phyloP scores from a whole-genome alignment of 495 filamentous ascomycete genomes.

The Mycothermus thermophilus region DNA sequence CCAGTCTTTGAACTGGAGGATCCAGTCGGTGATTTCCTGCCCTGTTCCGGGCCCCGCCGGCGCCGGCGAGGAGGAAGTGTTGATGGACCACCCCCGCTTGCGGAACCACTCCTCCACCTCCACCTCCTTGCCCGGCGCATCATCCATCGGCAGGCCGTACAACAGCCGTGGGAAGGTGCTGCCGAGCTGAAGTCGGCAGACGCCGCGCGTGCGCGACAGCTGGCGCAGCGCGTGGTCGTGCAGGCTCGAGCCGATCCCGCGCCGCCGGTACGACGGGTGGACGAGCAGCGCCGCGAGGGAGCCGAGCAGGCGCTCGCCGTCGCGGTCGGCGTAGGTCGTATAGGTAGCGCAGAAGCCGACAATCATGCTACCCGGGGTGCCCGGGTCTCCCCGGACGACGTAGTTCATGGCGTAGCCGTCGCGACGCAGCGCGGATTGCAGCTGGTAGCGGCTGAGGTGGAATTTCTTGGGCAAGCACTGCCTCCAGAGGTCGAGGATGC shows the following conservation, averaged over 20 bases:
- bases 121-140: conserved; percentile 31
- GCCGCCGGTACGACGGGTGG: conserved; percentile 35
- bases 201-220: conserved; percentile 38
- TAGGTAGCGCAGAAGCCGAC: conserved; percentile 50
- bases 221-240: conserved; percentile 40
- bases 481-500: conserved; percentile 37
- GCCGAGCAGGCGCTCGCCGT: conserved; percentile 40
- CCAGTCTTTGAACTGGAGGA: conserved; percentile 42
- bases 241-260: conserved; percentile 43
- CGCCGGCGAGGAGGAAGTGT: conserved; percentile 16
- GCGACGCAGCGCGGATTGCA: conserved; percentile 41
- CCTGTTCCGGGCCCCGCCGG: conserved; percentile 23
- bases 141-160: conserved; percentile 39
- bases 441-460: conserved; percentile 26
- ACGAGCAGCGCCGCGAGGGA: conserved; percentile 47
- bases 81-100: conserved; percentile 42
- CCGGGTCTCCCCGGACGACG: conserved; percentile 42
- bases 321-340: conserved; percentile 39
- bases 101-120: conserved; percentile 45
- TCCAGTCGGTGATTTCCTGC: conserved; percentile 41
- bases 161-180: conserved; percentile 48
- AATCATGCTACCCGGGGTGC: conserved; percentile 24
- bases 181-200: conserved; percentile 44
- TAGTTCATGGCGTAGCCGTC: conserved; percentile 51
- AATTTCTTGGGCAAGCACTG: conserved; percentile 34